Percentiles rank a stretch among this genome's conserved stretches.
Evolutionary conservation across 2,329 filamentous ascomycete species (phyloP).

Genomic region (Fusarium secorum): DNA sequence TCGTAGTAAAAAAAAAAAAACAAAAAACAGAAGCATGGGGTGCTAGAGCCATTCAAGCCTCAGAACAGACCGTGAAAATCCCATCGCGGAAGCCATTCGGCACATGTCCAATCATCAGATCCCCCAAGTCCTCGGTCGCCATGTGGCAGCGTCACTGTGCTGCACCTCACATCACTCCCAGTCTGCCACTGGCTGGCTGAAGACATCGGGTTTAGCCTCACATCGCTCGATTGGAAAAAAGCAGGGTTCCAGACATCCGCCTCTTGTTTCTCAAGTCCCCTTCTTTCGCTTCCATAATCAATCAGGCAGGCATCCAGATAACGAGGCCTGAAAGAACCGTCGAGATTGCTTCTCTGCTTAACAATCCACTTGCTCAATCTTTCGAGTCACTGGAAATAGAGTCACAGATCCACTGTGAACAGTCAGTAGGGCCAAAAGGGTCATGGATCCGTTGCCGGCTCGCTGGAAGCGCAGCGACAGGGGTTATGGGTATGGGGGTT

Average conservation of each 20-base stretch:
- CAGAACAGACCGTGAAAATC: not conserved
- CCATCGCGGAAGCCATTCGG: conserved; percentile 12
- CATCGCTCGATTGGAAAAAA: conserved; percentile 19
- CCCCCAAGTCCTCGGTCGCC: conserved; percentile 28
- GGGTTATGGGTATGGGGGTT: conserved; percentile 31
- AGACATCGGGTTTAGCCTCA: conserved; percentile 24
- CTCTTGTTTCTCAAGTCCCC: not conserved
- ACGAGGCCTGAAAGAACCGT: conserved; percentile 19
- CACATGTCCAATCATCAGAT: conserved; percentile 25
- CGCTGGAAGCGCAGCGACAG: conserved; percentile 36
- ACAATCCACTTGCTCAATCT: conserved; percentile 33
- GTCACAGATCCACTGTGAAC: conserved; percentile 35
- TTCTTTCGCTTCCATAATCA: conserved; percentile 9
- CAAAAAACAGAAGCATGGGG: not conserved
- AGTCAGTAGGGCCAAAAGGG: conserved; percentile 30
- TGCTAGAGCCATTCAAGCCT: conserved; percentile 6
- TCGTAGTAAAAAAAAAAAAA: not conserved
- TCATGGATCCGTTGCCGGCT: conserved; percentile 40
- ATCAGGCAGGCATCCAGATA: conserved; percentile 13
- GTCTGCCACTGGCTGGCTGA: conserved; percentile 3
- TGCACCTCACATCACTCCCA: conserved; percentile 23
- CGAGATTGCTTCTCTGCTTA: conserved; percentile 33
- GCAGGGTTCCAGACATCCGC: conserved; percentile 4
- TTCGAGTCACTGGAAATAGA: conserved; percentile 35
- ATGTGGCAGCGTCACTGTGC: conserved; percentile 37